Conservation (phyloP, 2,329 filamentous ascomycete genomes). For the Colletotrichum abscissum region DNA sequence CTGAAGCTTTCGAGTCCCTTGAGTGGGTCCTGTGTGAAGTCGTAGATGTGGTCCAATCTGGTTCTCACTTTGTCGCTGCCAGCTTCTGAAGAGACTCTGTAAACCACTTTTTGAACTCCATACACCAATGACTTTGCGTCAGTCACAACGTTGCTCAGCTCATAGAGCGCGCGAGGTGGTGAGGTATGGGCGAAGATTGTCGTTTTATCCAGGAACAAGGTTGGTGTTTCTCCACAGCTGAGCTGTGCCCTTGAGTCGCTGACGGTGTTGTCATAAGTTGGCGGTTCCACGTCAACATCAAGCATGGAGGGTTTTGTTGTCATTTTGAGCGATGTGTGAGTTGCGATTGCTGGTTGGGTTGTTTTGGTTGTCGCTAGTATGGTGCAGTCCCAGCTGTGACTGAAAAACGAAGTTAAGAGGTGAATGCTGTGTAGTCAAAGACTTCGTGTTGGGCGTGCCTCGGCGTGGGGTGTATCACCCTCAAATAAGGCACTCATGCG, state of each 20-base stretch:
- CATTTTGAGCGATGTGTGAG: neutral
- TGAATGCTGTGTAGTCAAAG: neutral
- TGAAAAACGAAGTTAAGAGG: too few relatives aligned
- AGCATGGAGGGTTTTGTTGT: neutral
- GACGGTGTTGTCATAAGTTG: constrained; percentile 23
- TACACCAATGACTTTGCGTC: constrained; percentile 37
- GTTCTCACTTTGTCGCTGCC: constrained; percentile 36
- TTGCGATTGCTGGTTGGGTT: too few relatives aligned
- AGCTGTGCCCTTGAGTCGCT: neutral
- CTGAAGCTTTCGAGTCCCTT: neutral
- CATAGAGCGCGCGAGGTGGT: constrained; percentile 38
- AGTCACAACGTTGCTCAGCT: constrained; percentile 40
- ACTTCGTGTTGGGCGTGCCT: too few relatives aligned
- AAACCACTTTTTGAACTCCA: constrained; percentile 42
- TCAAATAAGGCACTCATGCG: neutral
- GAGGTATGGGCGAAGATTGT: constrained; percentile 27
- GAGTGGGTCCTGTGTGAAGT: constrained; percentile 37
- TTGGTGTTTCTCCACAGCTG: constrained; percentile 25
- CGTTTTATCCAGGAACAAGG: constrained; percentile 12
- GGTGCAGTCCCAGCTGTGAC: neutral
- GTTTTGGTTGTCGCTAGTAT: neutral
- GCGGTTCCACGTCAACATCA: constrained; percentile 14
- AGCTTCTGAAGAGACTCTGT: constrained; percentile 34
- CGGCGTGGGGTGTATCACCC: neutral
- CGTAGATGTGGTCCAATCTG: constrained; percentile 44